These are phyloP conservation scores for Suhomyces coccinellae DNA, from an alignment of 1,139 yeast species.

Conservation along the genomic window DNA sequence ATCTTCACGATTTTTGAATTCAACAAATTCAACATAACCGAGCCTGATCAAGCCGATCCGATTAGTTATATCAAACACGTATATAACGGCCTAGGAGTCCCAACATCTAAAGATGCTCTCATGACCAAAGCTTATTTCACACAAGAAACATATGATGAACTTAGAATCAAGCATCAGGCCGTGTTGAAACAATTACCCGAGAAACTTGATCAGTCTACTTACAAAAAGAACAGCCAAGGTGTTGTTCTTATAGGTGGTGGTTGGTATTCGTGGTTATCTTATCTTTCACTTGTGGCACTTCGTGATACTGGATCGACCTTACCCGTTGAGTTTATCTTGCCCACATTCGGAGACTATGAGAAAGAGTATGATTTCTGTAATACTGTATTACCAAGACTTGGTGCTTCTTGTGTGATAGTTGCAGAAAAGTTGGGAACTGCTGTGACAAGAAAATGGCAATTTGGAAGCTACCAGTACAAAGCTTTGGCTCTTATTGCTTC, in stretches of 20 bases:
- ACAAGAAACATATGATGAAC: slow-evolving; percentile 24
- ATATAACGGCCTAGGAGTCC: slow-evolving; percentile 23
- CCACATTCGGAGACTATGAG: slow-evolving; percentile 31
- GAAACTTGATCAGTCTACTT: slow-evolving; percentile 25
- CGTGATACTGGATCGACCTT: slow-evolving; percentile 36
- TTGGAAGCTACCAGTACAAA: slow-evolving; percentile 41
- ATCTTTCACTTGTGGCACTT: slow-evolving; percentile 33
- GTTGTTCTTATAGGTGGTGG: slow-evolving; percentile 42
- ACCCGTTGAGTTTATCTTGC: slow-evolving; percentile 41
- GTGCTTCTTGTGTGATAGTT: slow-evolving; percentile 21
- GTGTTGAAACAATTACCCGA: slow-evolving; percentile 29
- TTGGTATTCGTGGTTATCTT: slow-evolving; percentile 40
- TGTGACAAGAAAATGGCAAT: slow-evolving; percentile 34
- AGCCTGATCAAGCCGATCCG: slow-evolving; percentile 19
- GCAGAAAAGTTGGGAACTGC: slow-evolving; percentile 38
- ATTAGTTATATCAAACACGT: slow-evolving; percentile 26
- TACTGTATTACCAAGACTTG: slow-evolving; percentile 15
- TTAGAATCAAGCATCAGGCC: slow-evolving; percentile 26
- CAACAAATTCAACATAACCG: slow-evolving; percentile 14
- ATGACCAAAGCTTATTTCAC: slow-evolving; percentile 31
- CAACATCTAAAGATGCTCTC: slow-evolving; percentile 28
- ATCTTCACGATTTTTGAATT: slow-evolving; percentile 17
- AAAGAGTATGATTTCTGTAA: slow-evolving; percentile 18
- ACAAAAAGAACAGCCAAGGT: slow-evolving; percentile 29
- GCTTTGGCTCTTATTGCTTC: slow-evolving; percentile 41